phyloP scores from a whole-genome alignment of 1,284 basidiomycete genomes.

The Malassezia caprae region DNA sequence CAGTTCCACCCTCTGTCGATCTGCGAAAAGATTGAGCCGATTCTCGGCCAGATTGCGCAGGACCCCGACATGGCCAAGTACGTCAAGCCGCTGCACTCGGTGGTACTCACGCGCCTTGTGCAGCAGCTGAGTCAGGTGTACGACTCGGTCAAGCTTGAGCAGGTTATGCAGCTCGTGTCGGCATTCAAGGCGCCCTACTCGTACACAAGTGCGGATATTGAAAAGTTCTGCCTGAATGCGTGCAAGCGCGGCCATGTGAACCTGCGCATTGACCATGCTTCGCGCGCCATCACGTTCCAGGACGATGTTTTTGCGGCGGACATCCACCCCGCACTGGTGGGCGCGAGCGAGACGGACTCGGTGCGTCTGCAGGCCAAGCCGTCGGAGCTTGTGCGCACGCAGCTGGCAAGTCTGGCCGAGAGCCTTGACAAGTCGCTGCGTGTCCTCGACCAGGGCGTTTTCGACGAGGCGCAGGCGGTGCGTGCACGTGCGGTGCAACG shows the following conservation, averaged over 20 bases:
- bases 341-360: constrained; percentile 30
- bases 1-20: constrained; percentile 90
- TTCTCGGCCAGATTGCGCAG: constrained; percentile 55
- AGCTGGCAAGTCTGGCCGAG: constrained; percentile 41
- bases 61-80: constrained; percentile 53
- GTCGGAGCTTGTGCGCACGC: constrained; percentile 45
- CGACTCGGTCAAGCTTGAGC: constrained; percentile 62
- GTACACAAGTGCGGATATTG: constrained; percentile 48
- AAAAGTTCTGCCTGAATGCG: constrained; percentile 75
- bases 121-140: constrained; percentile 90
- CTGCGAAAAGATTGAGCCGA: constrained; percentile 69
- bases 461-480: constrained; percentile 29
- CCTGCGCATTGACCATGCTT: constrained; percentile 80
- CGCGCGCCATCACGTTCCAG: constrained; percentile 73
- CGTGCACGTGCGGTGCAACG: constrained; percentile 34
- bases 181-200: constrained; percentile 44
- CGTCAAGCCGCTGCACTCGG: constrained; percentile 78
- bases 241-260: constrained; percentile 77
- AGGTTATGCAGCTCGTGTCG: constrained; percentile 44
- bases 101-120: constrained; percentile 84
- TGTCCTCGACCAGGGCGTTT: constrained; percentile 32
- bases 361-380: constrained; percentile 42
- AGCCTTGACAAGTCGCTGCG: constrained; percentile 42
- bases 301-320: constrained; percentile 55
- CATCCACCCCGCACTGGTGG: constrained; percentile 33